Conservation (phyloP, 2,329 filamentous ascomycete genomes). For the Cordyceps militaris region DNA sequence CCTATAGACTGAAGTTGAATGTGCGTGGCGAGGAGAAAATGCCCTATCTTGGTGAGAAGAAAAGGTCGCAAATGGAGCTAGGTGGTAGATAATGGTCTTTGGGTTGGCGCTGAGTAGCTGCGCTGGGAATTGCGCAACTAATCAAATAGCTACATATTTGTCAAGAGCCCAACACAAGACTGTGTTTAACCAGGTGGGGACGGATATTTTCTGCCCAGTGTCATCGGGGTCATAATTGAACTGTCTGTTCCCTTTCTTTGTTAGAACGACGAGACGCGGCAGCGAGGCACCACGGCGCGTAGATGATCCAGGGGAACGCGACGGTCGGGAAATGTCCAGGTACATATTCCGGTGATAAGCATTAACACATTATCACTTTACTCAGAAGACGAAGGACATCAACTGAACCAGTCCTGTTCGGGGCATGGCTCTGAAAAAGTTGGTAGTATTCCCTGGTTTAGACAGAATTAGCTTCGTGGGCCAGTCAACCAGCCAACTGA, state of each 20-base stretch:
- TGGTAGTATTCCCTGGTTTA: conserved; percentile 4
- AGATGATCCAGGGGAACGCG: not conserved
- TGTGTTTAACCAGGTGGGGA: too few species aligned
- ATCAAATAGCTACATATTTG: not conserved
- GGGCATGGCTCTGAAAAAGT: not conserved
- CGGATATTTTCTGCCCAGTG: too few species aligned
- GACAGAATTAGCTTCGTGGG: not conserved
- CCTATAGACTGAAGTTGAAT: not conserved
- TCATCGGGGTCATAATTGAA: too few species aligned
- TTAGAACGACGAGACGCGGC: not conserved
- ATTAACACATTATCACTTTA: not conserved
- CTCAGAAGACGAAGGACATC: not conserved
- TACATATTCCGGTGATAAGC: not conserved
- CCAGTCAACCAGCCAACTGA: not conserved
- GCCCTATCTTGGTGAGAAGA: not conserved
- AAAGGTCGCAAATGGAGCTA: not conserved
- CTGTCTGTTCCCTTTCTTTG: too few species aligned
- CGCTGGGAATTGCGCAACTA: not conserved
- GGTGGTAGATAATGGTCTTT: not conserved
- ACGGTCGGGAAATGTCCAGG: not conserved
- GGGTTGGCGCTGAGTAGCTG: not conserved
- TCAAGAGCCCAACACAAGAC: too few species aligned
- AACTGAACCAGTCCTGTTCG: not conserved
- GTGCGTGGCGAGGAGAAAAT: not conserved
- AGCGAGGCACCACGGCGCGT: not conserved